These are phyloP conservation scores for Artomyces pyxidatus DNA, from an alignment of 768 basidiomycete genomes.

Conservation along the genomic window DNA sequence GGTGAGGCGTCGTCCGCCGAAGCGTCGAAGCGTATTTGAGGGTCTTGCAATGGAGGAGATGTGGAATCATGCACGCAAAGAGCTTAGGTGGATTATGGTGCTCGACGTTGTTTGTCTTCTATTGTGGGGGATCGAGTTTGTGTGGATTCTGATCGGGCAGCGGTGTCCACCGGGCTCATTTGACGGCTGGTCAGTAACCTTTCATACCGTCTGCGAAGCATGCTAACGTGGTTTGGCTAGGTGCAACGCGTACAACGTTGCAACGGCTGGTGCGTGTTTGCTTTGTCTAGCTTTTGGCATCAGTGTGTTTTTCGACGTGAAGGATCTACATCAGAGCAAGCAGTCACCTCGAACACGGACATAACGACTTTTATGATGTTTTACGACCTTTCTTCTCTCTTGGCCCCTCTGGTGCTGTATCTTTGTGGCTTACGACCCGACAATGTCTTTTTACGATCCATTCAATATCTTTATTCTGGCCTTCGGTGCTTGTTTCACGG, in stretches of 20 bases:
- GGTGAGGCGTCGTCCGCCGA: constrained; percentile 29
- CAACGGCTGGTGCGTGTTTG: constrained; percentile 53
- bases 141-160: constrained; percentile 52
- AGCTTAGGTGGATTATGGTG: constrained; percentile 42
- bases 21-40: constrained; percentile 43
- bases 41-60: constrained; percentile 57
- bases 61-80: constrained; percentile 49
- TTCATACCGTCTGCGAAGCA: too few relatives aligned
- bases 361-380: constrained; percentile 15
- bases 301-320: constrained; percentile 56
- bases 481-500: background rate
- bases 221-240: constrained; percentile 25
- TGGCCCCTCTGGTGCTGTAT: background rate
- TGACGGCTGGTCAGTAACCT: constrained; percentile 54
- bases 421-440: background rate
- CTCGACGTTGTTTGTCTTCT: constrained; percentile 41
- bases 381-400: background rate
- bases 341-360: constrained; percentile 53
- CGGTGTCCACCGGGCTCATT: constrained; percentile 55
- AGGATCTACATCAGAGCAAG: constrained; percentile 55
- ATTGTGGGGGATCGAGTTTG: constrained; percentile 52
- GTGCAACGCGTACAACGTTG: constrained; percentile 68
- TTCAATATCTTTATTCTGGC: background rate
- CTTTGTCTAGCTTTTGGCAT: constrained; percentile 46
- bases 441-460: background rate